Base-by-base conservation (phyloP, 2,329 filamentous ascomycete species). In the Xylaria sp. region DNA sequence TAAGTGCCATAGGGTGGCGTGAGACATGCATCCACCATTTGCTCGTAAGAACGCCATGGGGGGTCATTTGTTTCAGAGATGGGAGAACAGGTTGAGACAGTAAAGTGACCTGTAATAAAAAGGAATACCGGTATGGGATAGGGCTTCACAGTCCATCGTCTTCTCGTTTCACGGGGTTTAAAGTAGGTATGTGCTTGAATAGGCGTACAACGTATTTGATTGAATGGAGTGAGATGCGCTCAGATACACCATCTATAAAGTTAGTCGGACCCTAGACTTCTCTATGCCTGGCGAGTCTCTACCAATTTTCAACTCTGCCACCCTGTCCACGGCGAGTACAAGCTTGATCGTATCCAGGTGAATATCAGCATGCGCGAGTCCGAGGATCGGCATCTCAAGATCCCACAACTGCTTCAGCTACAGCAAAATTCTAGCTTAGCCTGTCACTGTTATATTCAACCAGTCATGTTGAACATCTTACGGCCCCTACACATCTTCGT, bases 21-120 rank as follows among this genome's bases (percentile, higher is more conserved):
- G 51, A 63, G 50, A 63, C 60, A 43, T 52, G 38, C 23, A 42
- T 46, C 23, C 15, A 28, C 51, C 17, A 28, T 38, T 19, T 6
- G 49, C 49, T 25, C n/a, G n/a, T n/a, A n/a, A 28, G 54, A 35
- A 37, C 14, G 43, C 47, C 21, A 53, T 25, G 1, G 21, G 23
- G 61, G 25, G 21, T 35, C 4, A 49, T 49, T 45, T 25, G 46
- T 52, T 38, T 63, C 46, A 49, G 0, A 17, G 21, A 17, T 53
- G 7, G 21, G 51, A n/a, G 38, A 28, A 35, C n/a, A 31, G 25
- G 7, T 35, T 52, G 33, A 47, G 45, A 42, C 17, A 33, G 15
- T 35, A 61, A 23, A 40, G 35, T 37, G 14, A 52, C 33, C 8
- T 17, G 42, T 23, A 37, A 53, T 17, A 60, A 53, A 57, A 56